Evolutionary conservation across 1,139 yeast genomes (phyloP).

Genomic region (Eremothecium sinecaudum): DNA sequence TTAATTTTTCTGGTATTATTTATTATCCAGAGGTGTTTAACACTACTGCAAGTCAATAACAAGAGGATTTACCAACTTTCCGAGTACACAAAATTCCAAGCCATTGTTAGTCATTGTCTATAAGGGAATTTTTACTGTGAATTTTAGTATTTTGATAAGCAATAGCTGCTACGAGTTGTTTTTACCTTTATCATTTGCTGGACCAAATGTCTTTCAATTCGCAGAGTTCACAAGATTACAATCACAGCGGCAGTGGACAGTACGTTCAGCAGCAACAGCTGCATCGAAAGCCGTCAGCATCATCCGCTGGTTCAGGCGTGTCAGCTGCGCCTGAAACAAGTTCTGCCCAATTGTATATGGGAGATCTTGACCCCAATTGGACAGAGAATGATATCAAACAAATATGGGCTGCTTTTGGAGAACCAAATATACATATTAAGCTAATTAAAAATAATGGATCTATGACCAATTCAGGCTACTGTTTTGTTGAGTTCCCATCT

Average conservation of each 20-base stretch:
- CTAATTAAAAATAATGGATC: constrained; percentile 35
- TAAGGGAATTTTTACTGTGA: no score
- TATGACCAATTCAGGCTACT: constrained; percentile 52
- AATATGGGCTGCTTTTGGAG: constrained; percentile 43
- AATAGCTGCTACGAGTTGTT: no score
- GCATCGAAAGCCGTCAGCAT: constrained; percentile 2
- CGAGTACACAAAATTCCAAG: no score
- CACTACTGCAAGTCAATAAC: no score
- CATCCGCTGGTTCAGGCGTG: constrained; percentile 1
- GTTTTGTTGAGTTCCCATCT: constrained; percentile 59
- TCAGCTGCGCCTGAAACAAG: constrained; percentile 4
- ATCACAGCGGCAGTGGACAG: not conserved
- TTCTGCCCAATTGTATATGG: constrained; percentile 40
- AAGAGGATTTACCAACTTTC: no score
- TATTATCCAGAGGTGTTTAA: no score
- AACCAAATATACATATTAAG: constrained; percentile 37
- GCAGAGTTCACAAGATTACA: constrained; percentile 3
- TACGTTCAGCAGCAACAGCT: not conserved
- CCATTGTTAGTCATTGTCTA: no score
- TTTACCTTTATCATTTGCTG: constrained; percentile 12
- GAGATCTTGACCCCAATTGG: constrained; percentile 67
- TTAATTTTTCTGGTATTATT: no score
- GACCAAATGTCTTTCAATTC: constrained; percentile 11
- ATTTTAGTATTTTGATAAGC: no score
- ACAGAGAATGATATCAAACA: constrained; percentile 51